Base-by-base conservation (phyloP, 768 basidiomycete genomes). In the Chalciporus sphaerocephalus region DNA sequence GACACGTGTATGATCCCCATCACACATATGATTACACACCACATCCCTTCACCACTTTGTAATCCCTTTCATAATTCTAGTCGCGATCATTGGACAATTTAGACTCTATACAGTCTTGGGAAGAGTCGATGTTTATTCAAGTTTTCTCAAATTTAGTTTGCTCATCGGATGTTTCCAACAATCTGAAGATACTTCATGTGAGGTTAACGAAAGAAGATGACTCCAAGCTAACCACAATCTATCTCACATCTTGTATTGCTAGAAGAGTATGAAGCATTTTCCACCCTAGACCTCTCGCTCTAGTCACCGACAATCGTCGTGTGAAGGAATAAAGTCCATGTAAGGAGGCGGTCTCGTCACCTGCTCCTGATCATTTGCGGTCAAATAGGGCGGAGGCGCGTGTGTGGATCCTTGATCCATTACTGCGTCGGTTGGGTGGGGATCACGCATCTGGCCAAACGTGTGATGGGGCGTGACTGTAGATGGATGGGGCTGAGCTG, bases 351-450 rank as follows among this genome's bases (percentile, higher is more conserved):
- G 82, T 42, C 75, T 68, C 32, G 66, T 69, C 21, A 76, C 76
- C 59, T 75, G 73, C 55, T 79, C 80, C 53, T 72, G 74, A 35
- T 77, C 76, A 46, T 65, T 67, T 40, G 63, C 42, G 36, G 81
- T 76, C 46, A 83, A 73, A 66, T 91, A 91, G 13, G 87, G 87
- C 9, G 87, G 87, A 12, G 88, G 85, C n/a, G 87, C 85, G 56
- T 83, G 70, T 25, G 73, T 74, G 58, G 72, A 60, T 46, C 70
- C 51, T 46, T 57, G 67, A 28, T 66, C 64, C 51, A 65, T 62
- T 25, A 59, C 59, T 17, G 67, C 56, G 41, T 46, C 50, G 17
- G 67, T 48, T n/a, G 67, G 59, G 21, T 63, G 59, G 27, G 60
- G 65, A 16, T 61, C 56, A 33, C 41, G 36, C 60, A 50, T 44